Conservation (phyloP, 2,329 filamentous ascomycete genomes). For the Raffaelea ambrosiae region DNA sequence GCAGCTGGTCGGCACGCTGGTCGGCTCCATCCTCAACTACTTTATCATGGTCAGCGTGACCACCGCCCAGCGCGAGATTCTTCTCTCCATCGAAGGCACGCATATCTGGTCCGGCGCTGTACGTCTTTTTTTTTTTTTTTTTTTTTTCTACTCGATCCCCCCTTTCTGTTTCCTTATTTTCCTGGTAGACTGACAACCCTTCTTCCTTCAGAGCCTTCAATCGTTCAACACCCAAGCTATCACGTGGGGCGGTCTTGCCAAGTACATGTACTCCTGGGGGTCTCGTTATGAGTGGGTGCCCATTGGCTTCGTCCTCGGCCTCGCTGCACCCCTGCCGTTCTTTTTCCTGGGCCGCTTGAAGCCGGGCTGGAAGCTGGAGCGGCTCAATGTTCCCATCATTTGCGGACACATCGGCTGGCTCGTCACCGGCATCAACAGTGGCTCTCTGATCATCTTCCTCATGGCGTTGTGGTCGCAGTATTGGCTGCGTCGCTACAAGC, state of each 20-base stretch:
- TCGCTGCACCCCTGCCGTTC: constrained; percentile 32
- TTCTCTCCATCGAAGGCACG: constrained; percentile 25
- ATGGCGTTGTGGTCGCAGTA: constrained; percentile 68
- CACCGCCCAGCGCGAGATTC: constrained; percentile 24
- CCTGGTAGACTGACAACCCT: too few relatives aligned
- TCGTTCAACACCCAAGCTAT: constrained; percentile 11
- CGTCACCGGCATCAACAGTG: constrained; percentile 56
- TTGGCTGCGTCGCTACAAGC: constrained; percentile 38
- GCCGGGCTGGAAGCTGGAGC: constrained; percentile 49
- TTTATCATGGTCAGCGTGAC: constrained; percentile 33
- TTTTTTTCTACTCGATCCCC: too few relatives aligned
- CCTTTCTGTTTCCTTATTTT: too few relatives aligned
- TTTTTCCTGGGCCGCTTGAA: constrained; percentile 45
- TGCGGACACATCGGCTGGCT: constrained; percentile 43
- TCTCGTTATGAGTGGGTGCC: constrained; percentile 61
- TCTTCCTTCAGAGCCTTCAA: constrained; percentile 37
- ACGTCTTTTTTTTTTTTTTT: too few relatives aligned
- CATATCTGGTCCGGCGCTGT: constrained; percentile 28
- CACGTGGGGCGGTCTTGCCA: constrained; percentile 5
- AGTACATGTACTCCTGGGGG: constrained; percentile 37
- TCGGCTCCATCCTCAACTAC: constrained; percentile 34
- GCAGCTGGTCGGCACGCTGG: constrained; percentile 27
- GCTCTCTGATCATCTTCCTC: constrained; percentile 36
- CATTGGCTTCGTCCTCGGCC: constrained; percentile 31
- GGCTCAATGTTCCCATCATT: constrained; percentile 33